Percentiles rank a stretch among this genome's conserved stretches.
These are phyloP conservation scores for Inga oerstediana DNA, from an alignment of 306 rosid species.

Conservation along the genomic window DNA sequence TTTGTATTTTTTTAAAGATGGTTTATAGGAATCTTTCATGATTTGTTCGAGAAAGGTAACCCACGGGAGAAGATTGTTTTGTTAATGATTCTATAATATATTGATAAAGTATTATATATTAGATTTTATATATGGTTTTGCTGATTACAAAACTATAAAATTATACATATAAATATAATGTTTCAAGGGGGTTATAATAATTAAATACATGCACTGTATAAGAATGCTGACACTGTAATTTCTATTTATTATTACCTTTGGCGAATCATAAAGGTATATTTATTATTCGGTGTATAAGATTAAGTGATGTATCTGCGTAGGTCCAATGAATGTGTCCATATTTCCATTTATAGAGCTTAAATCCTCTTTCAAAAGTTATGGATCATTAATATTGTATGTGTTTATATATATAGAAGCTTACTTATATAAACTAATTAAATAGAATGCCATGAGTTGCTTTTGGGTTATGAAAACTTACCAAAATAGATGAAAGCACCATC, in stretches of 20 bases:
- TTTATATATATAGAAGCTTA: no score
- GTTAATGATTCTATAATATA: not conserved
- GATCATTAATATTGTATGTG: not conserved
- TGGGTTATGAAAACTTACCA: not conserved
- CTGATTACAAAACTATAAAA: not conserved
- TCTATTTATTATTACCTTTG: not conserved
- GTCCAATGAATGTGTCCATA: not conserved
- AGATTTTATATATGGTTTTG: not conserved
- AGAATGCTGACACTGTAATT: not conserved
- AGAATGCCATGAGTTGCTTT: not conserved
- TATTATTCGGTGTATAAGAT: no score
- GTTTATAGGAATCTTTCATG: conserved; percentile 32
- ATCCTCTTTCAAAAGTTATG: not conserved
- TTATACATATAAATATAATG: not conserved
- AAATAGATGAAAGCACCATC: no score
- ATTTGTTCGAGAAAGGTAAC: conserved; percentile 16
- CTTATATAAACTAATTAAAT: no score
- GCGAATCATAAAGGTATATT: not conserved
- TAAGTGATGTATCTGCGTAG: not conserved
- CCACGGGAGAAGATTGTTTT: not conserved
- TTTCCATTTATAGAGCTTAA: not conserved
- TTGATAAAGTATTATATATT: not conserved
- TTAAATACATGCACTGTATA: not conserved
- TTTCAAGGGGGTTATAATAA: not conserved
- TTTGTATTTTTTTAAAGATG: not conserved